Evolutionary conservation across 345 rosid genomes (phyloP), one percentile per base, ranked within the genome.

Genomic region (Atalantia buxifolia): DNA sequence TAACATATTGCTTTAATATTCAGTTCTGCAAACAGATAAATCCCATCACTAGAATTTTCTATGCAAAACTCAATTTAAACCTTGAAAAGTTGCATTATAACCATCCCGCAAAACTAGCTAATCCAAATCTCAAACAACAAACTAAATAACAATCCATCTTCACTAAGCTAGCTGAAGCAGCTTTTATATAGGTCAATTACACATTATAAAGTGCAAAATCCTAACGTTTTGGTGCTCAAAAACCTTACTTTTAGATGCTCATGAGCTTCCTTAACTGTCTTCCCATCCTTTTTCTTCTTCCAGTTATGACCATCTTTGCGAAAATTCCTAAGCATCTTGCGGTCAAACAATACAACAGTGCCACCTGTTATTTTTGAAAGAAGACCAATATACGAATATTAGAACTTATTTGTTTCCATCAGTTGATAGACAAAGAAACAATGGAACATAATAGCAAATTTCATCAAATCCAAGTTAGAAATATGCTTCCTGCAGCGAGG

Each of bases 211-310:
- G 22, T 30, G 55, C 2, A 66, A 35, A 66, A 65, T 24, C 3
- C 12, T 40, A 8, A 2, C 13, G 13, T 40, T 9, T 40, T 9
- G 13, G 19, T 3, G 48, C 14, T 42, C 48, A 74, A 78, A 75
- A 74, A n/a, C 36, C 93, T 81, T 78, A 94, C 99, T 88, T 96
- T 96, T 72, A 96, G 87, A 87, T 92, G 98, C 87, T 94, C 99
- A 60, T 96, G 99, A 84, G 99, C 99, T 85, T 96, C 99, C 86
- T 94, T 96, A 74, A 94, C 88, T 2, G 99, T 96, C 92, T 91
- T 92, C 78, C 99, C 99, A 80, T 96, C 99, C 35, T 92, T 92
- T 83, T 96, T 96, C 97, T 94, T 96, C 89, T 94, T 96, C 99
- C 99, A 96, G 81, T 87, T 96, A 85, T 94, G 98, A 79, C 99